Conservation (phyloP, 2,329 filamentous ascomycete species). For the Thermothelomyces thermophilus region DNA sequence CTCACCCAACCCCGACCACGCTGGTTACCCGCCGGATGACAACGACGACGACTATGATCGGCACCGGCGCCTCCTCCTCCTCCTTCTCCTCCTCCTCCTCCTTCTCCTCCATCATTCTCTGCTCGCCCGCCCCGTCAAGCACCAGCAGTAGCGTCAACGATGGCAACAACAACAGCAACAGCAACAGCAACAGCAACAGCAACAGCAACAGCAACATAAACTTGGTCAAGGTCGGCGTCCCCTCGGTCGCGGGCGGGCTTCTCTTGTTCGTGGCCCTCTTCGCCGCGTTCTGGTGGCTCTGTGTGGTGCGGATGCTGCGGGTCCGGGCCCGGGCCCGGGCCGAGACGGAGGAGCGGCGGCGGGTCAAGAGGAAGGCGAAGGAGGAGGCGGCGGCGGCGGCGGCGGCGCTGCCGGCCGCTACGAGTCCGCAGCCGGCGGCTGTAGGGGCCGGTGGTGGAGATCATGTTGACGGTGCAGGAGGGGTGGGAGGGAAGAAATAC, state of each 20-base stretch:
- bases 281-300: background rate
- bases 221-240: slow-evolving; percentile 4
- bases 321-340: background rate
- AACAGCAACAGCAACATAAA: background rate
- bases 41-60: too few species aligned
- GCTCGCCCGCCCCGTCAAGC: too few species aligned
- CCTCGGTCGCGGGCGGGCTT: slow-evolving; percentile 3
- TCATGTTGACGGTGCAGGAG: too few species aligned
- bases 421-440: too few species aligned
- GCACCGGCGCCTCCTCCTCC: background rate
- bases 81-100: too few species aligned
- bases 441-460: too few species aligned
- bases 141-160: background rate
- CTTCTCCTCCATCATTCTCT: too few species aligned
- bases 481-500: too few species aligned
- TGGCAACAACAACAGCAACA: background rate
- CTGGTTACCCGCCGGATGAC: background rate
- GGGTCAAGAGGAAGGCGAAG: background rate
- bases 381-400: background rate
- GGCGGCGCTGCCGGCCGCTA: background rate
- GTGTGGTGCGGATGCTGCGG: background rate
- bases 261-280: background rate
- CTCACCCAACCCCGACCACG: background rate
- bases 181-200: background rate
- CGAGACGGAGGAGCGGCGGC: background rate